Evolutionary conservation across 768 basidiomycete species (phyloP), one percentile per base, ranked within the genome.

Genomic region (Polyporus arcularius): DNA sequence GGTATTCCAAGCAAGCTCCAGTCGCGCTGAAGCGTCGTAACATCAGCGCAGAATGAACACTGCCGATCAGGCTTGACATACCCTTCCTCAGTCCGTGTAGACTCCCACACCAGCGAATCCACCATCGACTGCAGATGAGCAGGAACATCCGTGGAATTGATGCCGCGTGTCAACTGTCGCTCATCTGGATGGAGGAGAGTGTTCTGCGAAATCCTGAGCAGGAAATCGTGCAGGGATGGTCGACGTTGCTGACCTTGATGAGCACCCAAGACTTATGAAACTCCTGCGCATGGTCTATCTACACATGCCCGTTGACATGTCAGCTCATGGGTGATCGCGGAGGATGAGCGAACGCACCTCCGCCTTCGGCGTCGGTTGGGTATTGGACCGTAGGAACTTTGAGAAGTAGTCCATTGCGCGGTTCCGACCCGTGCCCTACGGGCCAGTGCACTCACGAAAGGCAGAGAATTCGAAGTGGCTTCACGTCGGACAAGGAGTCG

Each of bases 111-210:
- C 52, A 97, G 80, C 14, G 89, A 80, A 74, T 96, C 90, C 2
- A 94, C 90, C 80, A 98, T 88, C 4, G 86, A 84, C 67, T 85
- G 82, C 18, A 96, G 78, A 65, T 86, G 84, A 28, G 75, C 78
- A 8, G 95, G 93, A 0, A 96, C 94, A 71, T 86, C 82, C 3
- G 96, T 97, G 11, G 86, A 85, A 53, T 77, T 76, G 68, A 96
- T 95, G 14, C 96, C 94, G 70, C 82, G 85, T 12, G 85, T 78
- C 40, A 97, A 73, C 72, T 96, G 94, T 42, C 94, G 82, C 76
- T 97, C 94, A 73, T 97, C 94, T 0, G 95, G 94, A 70, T 90
- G 81, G 50, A 84, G 75, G n/a, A 97, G 82, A 4, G 91, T 95
- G 65, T 85, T 85, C 94, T 96, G 65, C 18, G 30, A 31, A 45